Evolutionary conservation across 2,329 filamentous ascomycete genomes (phyloP), one percentile per base, ranked within the genome.

Genomic region (Lasiodiplodia hormozganensis): DNA sequence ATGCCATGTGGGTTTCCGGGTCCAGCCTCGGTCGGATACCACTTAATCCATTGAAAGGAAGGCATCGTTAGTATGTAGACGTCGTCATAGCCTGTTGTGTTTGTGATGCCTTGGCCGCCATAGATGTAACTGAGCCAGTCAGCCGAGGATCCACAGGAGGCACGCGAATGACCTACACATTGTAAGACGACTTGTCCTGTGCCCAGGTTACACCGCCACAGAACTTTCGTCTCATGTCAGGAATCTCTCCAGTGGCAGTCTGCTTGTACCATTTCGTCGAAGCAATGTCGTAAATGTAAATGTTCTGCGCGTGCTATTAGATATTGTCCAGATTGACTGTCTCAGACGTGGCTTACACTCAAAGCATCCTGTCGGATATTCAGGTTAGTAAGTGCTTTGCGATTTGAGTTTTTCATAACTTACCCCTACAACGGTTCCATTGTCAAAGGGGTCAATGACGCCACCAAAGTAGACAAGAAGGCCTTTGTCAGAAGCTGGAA

Each of bases 401-500:
- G 16, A 51, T 16, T 40, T 25, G 12, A 40, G n/a, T 54, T 73
- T 70, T 74, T 78, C 76, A 70, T 72, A 18, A 62, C 70, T 73
- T 69, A 76, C 75, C 11, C 73, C 75, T 54, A 74, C 69, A n/a
- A 81, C 78, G 3, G 82, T 85, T 8, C 84, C 85, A 65, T 88
- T 86, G 7, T 75, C 77, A 53, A 75, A 78, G 2, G 76, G 75
- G 40, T 86, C 84, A 69, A 83, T 81, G 7, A 90, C 76, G 12
- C 88, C 88, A 18, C 89, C 89, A 76, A 90, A 86, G 72, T 89
- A 89, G 1, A 89, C 79, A 34, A 90, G 78, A 75, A 90, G 78
- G 1, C 89, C 89, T 16, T 79, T 82, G 70, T 89, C 86, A 16
- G 87, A 87, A 5, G 85, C 85, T 1, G 88, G 88, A 31, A 90